Evolutionary conservation across 768 basidiomycete genomes (phyloP), one percentile per base, ranked within the genome.

Genomic region (Hygrophoropsis aurantiaca): DNA sequence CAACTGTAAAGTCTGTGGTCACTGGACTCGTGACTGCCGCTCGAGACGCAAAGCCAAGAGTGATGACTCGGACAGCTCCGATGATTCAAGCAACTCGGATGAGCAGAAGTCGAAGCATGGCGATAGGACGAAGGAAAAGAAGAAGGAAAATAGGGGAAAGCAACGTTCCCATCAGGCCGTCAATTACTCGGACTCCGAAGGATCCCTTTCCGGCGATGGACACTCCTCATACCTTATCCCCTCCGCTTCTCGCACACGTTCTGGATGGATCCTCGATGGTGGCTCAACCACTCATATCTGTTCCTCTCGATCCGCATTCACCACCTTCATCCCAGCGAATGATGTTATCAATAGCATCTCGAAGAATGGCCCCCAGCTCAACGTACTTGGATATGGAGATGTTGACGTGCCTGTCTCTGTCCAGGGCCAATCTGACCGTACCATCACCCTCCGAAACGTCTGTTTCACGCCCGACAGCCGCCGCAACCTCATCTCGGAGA

Each of bases 251-350:
- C 32, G 24, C 30, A 48, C 37, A 2, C 15, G 13, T 15, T 49
- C 50, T 4, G 15, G 48, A 11, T 53, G 52, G 52, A 53, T 53
- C 1, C 20, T 53, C 3, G 40, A 53, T 30, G 24, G 47, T 0
- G 10, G 41, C 4, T 45, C 47, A 0, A 53, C 39, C 1, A 44
- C 44, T 9, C 43, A 50, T 35, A 50, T 45, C 1, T 50, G 49
- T 8, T 45, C 16, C 0, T 30, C 46, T n/a, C 10, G 30, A 0
- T 36, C 39, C 0, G 39, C 51, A 3, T 52, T 48, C 13, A 6
- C 24, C 3, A 46, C 40, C 7, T 49, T 53, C 36, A 42, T 24
- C 0, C 40, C 18, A 2, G 21, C 32, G 3, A 23, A 39, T 2
- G 39, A 35, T 15, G 27, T n/a, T 2, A 50, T 53, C 25, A 49